Base-by-base conservation (phyloP, 495 filamentous ascomycete genomes). In the Margaritispora aquatica region DNA sequence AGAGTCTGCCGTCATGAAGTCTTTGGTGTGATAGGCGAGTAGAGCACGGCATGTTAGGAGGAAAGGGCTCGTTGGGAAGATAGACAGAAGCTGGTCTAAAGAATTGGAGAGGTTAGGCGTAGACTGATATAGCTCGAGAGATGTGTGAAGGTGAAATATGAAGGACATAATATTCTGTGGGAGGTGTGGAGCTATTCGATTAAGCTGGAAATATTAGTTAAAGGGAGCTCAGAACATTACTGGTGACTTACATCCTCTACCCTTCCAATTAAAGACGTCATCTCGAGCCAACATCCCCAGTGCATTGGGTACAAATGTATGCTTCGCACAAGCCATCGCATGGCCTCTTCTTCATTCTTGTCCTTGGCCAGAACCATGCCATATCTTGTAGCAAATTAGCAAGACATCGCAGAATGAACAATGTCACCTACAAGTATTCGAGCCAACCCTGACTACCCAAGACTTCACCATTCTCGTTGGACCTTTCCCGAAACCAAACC, bases 271-370 rank as follows among this genome's bases (percentile, higher is more conserved):
- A 96, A 73, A 20, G 95, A 79, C 19, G 84, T 85, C 57, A 99
- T 77, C 71, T 97, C 95, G 23, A 91, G 78, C 95, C 95, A 99
- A 24, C 90, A 89, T 1, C 91, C 91, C 95, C 95, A 99, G 70
- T 97, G 95, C 76, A 89, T 95, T 2, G 92, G 88, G 66, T 88
- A 92, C 48, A 87, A 72, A 67, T 92, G 88, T 7, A 96, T 88
- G 67, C 92, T 96, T 61, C 82, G 78, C 36, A 96, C 77, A 4
- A 97, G 76, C 80, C 89, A 96, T 54, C 84, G 82, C 68, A 89
- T 84, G 9, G 94, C 94, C 50, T 86, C 77, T 26, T 84, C 81
- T 56, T 94, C 92, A 62, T 94, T 96, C 70, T 95, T 95, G 49
- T 90, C 85, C 70, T 92, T 96, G 2, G 86, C 77, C n/a, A 97